phyloP scores from a whole-genome alignment of 2,329 filamentous ascomycete species.

The Fusarium clavum region DNA sequence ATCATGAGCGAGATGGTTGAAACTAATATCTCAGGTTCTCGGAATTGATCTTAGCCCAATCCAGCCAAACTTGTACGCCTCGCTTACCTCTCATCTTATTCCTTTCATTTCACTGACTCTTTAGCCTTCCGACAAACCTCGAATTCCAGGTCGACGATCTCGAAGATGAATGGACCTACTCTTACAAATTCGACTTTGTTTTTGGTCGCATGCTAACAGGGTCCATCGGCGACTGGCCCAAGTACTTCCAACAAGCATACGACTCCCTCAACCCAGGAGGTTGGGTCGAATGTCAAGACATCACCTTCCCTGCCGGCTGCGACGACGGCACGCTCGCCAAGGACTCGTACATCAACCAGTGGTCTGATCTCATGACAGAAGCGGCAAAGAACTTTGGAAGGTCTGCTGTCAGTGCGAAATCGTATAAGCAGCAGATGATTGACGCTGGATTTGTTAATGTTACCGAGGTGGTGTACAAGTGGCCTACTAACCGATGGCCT shows the following conservation, averaged over 20 bases:
- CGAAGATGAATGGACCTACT: constrained; percentile 56
- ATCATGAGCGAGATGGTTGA: fast-evolving
- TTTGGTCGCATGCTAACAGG: constrained; percentile 55
- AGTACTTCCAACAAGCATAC: constrained; percentile 53
- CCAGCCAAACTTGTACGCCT: constrained; percentile 51
- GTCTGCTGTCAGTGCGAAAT: constrained; percentile 45
- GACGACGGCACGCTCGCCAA: constrained; percentile 56
- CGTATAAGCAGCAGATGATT: constrained; percentile 54
- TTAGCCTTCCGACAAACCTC: constrained; percentile 61
- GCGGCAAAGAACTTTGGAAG: constrained; percentile 48
- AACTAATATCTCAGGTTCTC: constrained; percentile 43
- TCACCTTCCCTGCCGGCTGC: constrained; percentile 52
- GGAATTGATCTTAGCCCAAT: constrained; percentile 59
- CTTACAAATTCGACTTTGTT: constrained; percentile 56
- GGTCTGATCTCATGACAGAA: constrained; percentile 48
- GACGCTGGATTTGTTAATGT: constrained; percentile 67
- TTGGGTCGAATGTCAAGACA: constrained; percentile 58
- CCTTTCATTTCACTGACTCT: not conserved
- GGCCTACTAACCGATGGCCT: constrained; percentile 65
- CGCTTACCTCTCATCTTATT: fast-evolving
- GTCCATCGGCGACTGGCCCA: constrained; percentile 51
- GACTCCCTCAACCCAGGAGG: constrained; percentile 57
- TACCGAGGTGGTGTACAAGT: constrained; percentile 59
- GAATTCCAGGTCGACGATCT: constrained; percentile 60
- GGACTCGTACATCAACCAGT: constrained; percentile 46